These are phyloP conservation scores for Amylocarpus encephaloides DNA, from an alignment of 2,329 filamentous ascomycete species.

Conservation along the genomic window DNA sequence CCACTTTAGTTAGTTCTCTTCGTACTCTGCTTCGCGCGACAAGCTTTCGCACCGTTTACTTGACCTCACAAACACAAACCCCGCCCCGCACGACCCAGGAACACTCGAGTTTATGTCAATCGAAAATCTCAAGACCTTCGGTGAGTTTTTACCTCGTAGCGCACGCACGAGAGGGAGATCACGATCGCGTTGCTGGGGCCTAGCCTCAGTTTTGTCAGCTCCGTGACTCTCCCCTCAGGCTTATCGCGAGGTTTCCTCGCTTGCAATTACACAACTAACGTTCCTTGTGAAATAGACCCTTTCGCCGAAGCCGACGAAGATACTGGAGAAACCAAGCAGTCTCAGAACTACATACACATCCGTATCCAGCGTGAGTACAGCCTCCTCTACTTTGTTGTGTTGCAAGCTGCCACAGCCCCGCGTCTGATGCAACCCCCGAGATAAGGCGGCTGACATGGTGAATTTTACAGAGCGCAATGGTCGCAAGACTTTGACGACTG, in stretches of 20 bases:
- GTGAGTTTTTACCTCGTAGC: constrained; percentile 43
- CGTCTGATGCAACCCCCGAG: constrained; percentile 11
- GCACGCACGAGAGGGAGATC: too few relatives aligned
- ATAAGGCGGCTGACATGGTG: constrained; percentile 37
- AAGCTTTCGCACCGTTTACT: constrained; percentile 15
- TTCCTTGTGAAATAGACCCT: constrained; percentile 63
- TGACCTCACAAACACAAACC: constrained; percentile 18
- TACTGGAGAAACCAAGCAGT: constrained; percentile 89
- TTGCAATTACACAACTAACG: constrained; percentile 14
- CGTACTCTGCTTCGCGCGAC: constrained; percentile 18
- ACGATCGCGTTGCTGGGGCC: not conserved
- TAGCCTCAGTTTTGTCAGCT: not conserved
- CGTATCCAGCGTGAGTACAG: constrained; percentile 87
- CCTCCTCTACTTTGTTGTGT: not conserved
- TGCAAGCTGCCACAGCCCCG: constrained; percentile 6
- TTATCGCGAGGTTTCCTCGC: constrained; percentile 10
- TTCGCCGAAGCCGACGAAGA: constrained; percentile 99
- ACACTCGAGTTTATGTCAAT: constrained; percentile 95
- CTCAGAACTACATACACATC: constrained; percentile 98
- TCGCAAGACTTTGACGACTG: constrained; percentile 99
- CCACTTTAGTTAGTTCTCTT: too few relatives aligned
- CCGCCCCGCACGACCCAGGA: constrained; percentile 39
- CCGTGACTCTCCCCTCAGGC: not conserved
- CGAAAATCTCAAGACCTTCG: constrained; percentile 97
- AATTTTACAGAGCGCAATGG: constrained; percentile 86